Percentiles rank a stretch among this genome's conserved stretches.
phyloP scores from a whole-genome alignment of 2,329 filamentous ascomycete species.

The Cordyceps pruinosa region DNA sequence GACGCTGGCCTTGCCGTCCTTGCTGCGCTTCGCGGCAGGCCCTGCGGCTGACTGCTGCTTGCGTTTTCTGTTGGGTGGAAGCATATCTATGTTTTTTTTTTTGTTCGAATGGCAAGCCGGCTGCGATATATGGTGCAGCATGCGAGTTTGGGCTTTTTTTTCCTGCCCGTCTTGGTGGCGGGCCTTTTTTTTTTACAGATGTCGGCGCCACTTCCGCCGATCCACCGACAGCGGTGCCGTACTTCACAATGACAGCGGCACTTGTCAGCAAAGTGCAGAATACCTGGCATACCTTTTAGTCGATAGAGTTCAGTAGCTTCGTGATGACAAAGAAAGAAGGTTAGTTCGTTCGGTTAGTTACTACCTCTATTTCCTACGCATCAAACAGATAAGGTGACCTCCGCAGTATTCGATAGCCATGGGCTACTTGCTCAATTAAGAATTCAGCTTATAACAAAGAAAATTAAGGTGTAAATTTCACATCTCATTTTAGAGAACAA shows the following conservation, averaged over 20 bases:
- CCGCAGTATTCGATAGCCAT: too few relatives aligned
- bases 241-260: too few relatives aligned
- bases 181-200: slow-evolving; percentile 1
- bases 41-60: slow-evolving; percentile 28
- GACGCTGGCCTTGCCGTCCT: slow-evolving; percentile 24
- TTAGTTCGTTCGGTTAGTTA: too few relatives aligned
- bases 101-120: not conserved
- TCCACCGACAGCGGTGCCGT: slow-evolving; percentile 10
- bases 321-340: too few relatives aligned
- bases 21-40: slow-evolving; percentile 31
- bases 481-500: not conserved
- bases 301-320: too few relatives aligned
- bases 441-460: slow-evolving; percentile 10
- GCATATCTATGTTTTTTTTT: slow-evolving; percentile 21
- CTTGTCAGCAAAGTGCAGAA: too few relatives aligned
- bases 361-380: too few relatives aligned
- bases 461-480: not conserved
- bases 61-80: slow-evolving; percentile 29
- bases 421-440: too few relatives aligned
- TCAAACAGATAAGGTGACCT: too few relatives aligned
- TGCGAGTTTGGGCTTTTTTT: not conserved
- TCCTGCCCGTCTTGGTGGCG: not conserved
- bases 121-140: not conserved
- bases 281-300: too few relatives aligned
- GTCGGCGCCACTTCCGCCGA: slow-evolving; percentile 6